These are phyloP conservation scores for Gossypium davidsonii DNA, from an alignment of 441 rosid genomes.

Conservation along the genomic window DNA sequence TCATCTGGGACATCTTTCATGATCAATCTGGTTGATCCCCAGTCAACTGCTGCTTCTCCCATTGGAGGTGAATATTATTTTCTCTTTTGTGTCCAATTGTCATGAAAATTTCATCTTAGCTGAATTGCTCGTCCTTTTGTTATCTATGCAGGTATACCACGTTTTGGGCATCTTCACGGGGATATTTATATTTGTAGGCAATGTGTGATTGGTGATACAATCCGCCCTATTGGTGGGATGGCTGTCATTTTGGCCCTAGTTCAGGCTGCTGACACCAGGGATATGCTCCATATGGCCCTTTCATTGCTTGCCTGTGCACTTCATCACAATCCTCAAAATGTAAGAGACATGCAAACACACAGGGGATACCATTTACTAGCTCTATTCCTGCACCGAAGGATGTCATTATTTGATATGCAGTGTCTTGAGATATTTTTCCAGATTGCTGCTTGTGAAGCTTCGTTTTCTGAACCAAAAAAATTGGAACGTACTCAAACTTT, in stretches of 20 bases:
- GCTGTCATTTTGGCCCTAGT: slow-evolving; percentile 85
- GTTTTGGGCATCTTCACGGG: slow-evolving; percentile 88
- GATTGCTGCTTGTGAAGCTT: slow-evolving; percentile 99
- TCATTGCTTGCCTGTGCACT: slow-evolving; percentile 87
- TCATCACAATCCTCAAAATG: slow-evolving; percentile 95
- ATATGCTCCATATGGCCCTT: slow-evolving; percentile 98
- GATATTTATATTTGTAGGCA: slow-evolving; percentile 81
- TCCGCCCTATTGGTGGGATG: slow-evolving; percentile 92
- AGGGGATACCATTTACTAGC: slow-evolving; percentile 99
- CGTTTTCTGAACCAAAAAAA: slow-evolving; percentile 92
- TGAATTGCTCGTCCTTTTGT: slow-evolving; percentile 2
- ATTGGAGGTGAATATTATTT: slow-evolving; percentile 68
- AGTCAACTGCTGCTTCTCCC: slow-evolving; percentile 99
- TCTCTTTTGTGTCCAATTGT: background rate
- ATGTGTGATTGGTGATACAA: slow-evolving; percentile 86
- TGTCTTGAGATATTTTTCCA: slow-evolving; percentile 92
- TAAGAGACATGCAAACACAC: slow-evolving; percentile 90
- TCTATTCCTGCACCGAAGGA: slow-evolving; percentile 85
- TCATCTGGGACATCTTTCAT: slow-evolving; percentile 76
- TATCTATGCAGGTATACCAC: slow-evolving; percentile 75
- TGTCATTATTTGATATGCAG: slow-evolving; percentile 95
- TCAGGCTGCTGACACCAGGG: slow-evolving; percentile 94
- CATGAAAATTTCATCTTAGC: background rate
- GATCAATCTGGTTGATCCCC: slow-evolving; percentile 97
- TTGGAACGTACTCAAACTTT: slow-evolving; percentile 37